Evolutionary conservation across 129 eudicot species (phyloP), one percentile per base, ranked within the genome.

Genomic region (Sambucus nigra): DNA sequence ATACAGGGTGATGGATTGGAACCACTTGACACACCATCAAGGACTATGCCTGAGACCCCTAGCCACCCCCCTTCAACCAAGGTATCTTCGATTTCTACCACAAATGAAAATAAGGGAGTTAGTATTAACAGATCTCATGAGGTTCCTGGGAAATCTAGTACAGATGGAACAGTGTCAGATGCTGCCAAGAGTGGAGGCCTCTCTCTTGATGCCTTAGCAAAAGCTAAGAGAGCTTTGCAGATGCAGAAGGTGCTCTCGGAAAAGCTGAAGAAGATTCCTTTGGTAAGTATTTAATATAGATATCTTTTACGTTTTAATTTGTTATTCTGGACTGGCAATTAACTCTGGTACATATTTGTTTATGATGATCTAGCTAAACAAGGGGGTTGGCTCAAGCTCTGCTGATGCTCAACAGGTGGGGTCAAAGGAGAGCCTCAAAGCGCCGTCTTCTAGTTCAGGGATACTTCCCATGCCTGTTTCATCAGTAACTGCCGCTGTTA

Each of bases 121-220:
- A 85, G 75, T 91, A 77, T 71, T 82, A 85, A 77, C 98, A 73
- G 94, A 91, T 91, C 94, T 91, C 93, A 85, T 85, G 94, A 81
- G 95, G 89, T 81, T 85, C 82, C 86, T 85, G 95, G 95, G 84
- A 81, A 85, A 81, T 91, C 89, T 68, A 89, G 95, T 89, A 89
- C 95, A 91, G 98, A 91, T 91, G 88, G 93, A 75, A 76, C 73
- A 73, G 66, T 77, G 73, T 55, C 86, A 71, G 82, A 70, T 76
- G 86, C 82, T 56, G 86, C 82, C 59, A 82, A 79, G 77, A 82
- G 76, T 74, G 84, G 80, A 32, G 77, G 77, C 59, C 63, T 81
- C 47, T 89, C 98, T 61, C 95, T 79, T 61, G 86, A 81, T 73
- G 95, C 80, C 71, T 79, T 91, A 77, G 76, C 94, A 51, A 81